These are phyloP conservation scores for Beta corolliflora DNA, from an alignment of 179 eudicot species.

Conservation along the genomic window DNA sequence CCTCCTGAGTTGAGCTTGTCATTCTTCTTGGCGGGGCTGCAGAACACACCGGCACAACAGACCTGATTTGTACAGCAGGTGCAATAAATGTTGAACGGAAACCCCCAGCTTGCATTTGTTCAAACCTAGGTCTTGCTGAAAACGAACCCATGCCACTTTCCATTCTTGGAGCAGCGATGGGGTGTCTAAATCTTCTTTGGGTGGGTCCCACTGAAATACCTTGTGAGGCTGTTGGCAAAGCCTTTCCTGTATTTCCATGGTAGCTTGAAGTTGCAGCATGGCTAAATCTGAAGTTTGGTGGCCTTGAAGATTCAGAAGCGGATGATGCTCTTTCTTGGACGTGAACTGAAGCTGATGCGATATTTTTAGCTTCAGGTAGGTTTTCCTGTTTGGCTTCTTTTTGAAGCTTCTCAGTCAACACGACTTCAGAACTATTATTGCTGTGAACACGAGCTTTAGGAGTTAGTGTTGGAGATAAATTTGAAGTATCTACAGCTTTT, in stretches of 20 bases:
- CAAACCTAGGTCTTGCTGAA: constrained; percentile 18
- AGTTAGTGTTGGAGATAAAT: constrained; percentile 12
- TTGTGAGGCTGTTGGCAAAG: constrained; percentile 13
- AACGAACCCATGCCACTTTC: constrained; percentile 30
- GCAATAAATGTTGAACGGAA: constrained; percentile 40
- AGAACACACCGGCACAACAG: constrained; percentile 57
- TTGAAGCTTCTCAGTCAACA: constrained; percentile 23
- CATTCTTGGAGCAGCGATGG: constrained; percentile 35
- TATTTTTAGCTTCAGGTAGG: constrained; percentile 17
- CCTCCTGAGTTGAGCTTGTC: constrained; percentile 28
- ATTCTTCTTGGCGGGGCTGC: constrained; percentile 43
- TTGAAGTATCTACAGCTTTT: constrained; percentile 28
- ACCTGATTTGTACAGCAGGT: constrained; percentile 58
- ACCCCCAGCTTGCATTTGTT: constrained; percentile 31
- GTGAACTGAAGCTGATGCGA: constrained; percentile 11
- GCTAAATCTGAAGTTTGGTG: constrained; percentile 9
- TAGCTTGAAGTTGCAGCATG: constrained; percentile 19
- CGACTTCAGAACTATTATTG: constrained; percentile 14
- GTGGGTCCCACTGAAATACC: constrained; percentile 11
- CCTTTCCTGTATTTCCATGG: neutral
- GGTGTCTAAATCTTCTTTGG: constrained; percentile 22
- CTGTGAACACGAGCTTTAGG: constrained; percentile 12
- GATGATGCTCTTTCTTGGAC: constrained; percentile 1
- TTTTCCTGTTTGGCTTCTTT: constrained; percentile 21
- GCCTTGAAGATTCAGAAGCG: constrained; percentile 12